These are phyloP conservation scores for Aspergillus funiculosus DNA, from an alignment of 495 filamentous ascomycete species.

Conservation along the genomic window DNA sequence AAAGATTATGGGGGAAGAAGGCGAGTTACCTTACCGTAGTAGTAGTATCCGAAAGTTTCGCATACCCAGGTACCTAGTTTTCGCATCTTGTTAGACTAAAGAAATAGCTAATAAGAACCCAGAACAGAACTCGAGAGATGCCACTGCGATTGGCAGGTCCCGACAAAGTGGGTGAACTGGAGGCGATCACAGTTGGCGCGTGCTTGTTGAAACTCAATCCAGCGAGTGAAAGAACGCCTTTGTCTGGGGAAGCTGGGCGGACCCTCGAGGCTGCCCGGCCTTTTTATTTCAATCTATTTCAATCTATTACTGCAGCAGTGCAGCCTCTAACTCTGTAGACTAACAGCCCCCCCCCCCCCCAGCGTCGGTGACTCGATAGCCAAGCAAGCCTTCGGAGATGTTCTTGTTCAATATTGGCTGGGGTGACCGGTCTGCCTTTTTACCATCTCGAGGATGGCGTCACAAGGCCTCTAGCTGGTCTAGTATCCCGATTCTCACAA, in stretches of 20 bases:
- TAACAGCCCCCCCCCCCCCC: neutral
- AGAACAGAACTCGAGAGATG: conserved; percentile 2
- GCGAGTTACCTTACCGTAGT: neutral
- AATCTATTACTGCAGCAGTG: neutral
- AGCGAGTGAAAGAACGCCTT: conserved; percentile 6
- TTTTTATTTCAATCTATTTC: neutral
- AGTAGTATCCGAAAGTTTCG: neutral
- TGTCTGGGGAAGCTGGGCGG: conserved; percentile 6
- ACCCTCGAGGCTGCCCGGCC: too few species aligned
- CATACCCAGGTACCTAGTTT: neutral
- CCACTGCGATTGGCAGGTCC: conserved; percentile 25
- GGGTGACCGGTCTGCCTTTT: neutral
- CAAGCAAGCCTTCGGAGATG: neutral
- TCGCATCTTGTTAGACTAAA: neutral
- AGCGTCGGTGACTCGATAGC: neutral
- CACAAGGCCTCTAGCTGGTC: too few species aligned
- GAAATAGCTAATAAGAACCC: neutral
- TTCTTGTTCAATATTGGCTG: neutral
- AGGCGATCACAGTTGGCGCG: conserved; percentile 34
- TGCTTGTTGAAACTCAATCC: conserved; percentile 41
- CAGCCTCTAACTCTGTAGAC: neutral
- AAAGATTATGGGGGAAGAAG: neutral
- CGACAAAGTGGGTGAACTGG: conserved; percentile 31
- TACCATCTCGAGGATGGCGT: neutral
- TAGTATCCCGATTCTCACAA: too few species aligned